These are phyloP conservation scores for Rosellinia necatrix DNA, from an alignment of 2,329 filamentous ascomycete genomes.

Conservation along the genomic window DNA sequence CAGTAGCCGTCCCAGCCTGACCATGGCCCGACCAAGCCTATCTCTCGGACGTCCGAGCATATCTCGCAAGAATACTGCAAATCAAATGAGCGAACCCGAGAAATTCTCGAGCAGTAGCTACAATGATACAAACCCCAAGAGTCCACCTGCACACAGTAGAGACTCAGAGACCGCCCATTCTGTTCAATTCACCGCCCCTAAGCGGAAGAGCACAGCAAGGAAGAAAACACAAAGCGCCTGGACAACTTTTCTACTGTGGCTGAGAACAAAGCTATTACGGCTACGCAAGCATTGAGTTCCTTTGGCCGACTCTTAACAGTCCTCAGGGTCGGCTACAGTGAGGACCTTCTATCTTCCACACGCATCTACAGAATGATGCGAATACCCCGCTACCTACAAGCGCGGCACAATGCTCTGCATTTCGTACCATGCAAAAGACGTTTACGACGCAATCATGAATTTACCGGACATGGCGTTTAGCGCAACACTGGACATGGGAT, in stretches of 20 bases:
- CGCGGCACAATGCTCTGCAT: conserved; percentile 3
- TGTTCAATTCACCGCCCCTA: conserved; percentile 48
- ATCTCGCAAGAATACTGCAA: conserved; percentile 35
- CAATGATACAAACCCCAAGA: conserved; percentile 44
- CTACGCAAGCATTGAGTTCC: conserved; percentile 38
- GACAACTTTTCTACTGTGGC: conserved; percentile 67
- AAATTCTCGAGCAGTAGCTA: conserved; percentile 56
- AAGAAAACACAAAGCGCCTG: conserved; percentile 65
- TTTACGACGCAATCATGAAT: conserved; percentile 21
- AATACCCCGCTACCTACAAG: not conserved
- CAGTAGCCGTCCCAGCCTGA: conserved; percentile 38
- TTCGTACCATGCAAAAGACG: conserved; percentile 8
- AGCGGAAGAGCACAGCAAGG: conserved; percentile 56
- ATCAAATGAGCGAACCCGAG: conserved; percentile 41
- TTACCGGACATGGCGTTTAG: conserved; percentile 34
- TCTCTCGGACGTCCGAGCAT: conserved; percentile 33
- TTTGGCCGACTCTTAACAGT: not conserved
- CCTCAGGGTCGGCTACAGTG: not conserved
- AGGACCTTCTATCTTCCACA: not conserved
- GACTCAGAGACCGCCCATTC: conserved; percentile 47
- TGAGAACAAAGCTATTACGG: conserved; percentile 60
- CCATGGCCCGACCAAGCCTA: conserved; percentile 36
- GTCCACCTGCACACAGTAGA: conserved; percentile 37
- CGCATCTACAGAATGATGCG: too few species aligned
- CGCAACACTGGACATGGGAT: conserved; percentile 13